Evolutionary conservation across 805 yeast genomes (phyloP).

Genomic region (Kodamaea kaohsiungensis): DNA sequence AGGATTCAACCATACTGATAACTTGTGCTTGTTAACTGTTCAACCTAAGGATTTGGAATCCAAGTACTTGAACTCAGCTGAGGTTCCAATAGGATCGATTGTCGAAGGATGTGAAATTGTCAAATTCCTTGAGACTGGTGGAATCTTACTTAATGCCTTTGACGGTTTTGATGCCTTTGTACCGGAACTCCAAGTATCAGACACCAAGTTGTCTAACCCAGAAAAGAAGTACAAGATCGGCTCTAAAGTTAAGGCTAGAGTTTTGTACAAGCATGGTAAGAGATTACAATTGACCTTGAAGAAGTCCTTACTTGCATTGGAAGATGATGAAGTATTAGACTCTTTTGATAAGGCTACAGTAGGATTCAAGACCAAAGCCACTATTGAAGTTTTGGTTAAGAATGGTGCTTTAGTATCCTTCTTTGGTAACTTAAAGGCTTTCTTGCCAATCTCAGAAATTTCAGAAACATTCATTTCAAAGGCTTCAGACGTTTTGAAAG

Average conservation of each 20-base stretch:
- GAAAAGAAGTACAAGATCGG: constrained; percentile 91
- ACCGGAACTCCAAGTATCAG: constrained; percentile 76
- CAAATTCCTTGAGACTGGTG: constrained; percentile 56
- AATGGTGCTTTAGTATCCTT: constrained; percentile 84
- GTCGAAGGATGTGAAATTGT: constrained; percentile 54
- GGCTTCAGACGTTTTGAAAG: constrained; percentile 73
- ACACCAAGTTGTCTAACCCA: constrained; percentile 80
- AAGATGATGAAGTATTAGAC: constrained; percentile 52
- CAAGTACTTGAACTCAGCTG: constrained; percentile 65
- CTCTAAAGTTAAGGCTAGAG: constrained; percentile 73
- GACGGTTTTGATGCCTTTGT: constrained; percentile 75
- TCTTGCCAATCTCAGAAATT: constrained; percentile 83
- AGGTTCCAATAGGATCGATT: constrained; percentile 74
- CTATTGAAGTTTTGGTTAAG: constrained; percentile 68
- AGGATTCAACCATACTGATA: constrained; percentile 68
- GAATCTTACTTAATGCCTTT: constrained; percentile 66
- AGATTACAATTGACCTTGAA: constrained; percentile 70
- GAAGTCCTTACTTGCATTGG: constrained; percentile 75
- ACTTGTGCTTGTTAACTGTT: constrained; percentile 64
- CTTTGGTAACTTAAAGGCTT: constrained; percentile 76
- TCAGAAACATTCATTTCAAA: constrained; percentile 81
- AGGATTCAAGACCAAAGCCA: constrained; percentile 64
- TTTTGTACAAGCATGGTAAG: constrained; percentile 52
- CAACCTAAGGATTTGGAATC: constrained; percentile 65
- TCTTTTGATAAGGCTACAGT: constrained; percentile 38